Conservation (phyloP, 1,139 yeast genomes). For the Candida gigantensis region DNA sequence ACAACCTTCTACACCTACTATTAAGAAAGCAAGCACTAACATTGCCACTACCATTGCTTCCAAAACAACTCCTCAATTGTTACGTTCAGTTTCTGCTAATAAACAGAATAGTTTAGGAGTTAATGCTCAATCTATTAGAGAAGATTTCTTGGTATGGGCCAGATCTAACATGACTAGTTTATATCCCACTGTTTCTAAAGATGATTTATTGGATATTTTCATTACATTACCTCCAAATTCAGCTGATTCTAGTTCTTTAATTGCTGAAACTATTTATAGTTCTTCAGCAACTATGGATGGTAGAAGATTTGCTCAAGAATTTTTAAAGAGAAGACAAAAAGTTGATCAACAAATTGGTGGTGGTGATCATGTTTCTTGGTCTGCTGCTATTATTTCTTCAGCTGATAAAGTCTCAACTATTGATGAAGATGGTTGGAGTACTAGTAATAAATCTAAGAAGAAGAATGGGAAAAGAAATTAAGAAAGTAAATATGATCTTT, state of each 20-base stretch:
- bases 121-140: constrained; percentile 37
- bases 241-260: constrained; percentile 75
- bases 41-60: constrained; percentile 22
- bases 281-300: constrained; percentile 95
- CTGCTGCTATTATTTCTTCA: constrained; percentile 57
- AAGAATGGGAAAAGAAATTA: constrained; percentile 24
- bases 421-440: constrained; percentile 77
- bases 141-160: constrained; percentile 86
- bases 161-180: constrained; percentile 70
- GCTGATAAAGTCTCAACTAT: constrained; percentile 49
- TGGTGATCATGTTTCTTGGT: constrained; percentile 64
- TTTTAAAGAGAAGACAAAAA: constrained; percentile 70
- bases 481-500: not conserved
- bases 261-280: constrained; percentile 89
- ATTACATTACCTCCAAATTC: constrained; percentile 71
- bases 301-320: constrained; percentile 88
- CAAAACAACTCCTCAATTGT: constrained; percentile 42
- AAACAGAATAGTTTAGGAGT: constrained; percentile 27
- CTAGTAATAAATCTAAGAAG: constrained; percentile 56
- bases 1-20: constrained; percentile 19
- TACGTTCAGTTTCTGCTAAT: constrained; percentile 48
- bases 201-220: constrained; percentile 78
- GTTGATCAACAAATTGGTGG: constrained; percentile 61
- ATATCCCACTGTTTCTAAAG: constrained; percentile 71
- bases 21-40: constrained; percentile 23